phyloP scores from a whole-genome alignment of 352 stramenopile species.

The Phytophthora citrophthora region DNA sequence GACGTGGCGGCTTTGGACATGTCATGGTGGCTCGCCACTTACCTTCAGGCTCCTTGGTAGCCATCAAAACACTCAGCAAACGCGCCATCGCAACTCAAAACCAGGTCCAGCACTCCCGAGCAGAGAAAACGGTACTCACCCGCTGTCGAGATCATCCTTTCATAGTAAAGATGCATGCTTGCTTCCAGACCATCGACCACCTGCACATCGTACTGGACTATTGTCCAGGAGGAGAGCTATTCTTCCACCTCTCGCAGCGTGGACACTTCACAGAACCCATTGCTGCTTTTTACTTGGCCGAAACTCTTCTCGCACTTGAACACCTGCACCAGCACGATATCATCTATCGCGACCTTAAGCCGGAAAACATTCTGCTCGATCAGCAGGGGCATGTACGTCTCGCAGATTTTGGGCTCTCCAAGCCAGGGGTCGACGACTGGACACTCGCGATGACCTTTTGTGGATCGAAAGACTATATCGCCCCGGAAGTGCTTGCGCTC shows the following conservation, averaged over 20 bases:
- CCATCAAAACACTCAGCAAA: conserved; percentile 88
- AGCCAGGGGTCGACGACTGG: conserved; percentile 69
- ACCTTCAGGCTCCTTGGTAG: conserved; percentile 59
- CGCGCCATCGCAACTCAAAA: conserved; percentile 78
- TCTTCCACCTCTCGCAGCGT: conserved; percentile 84
- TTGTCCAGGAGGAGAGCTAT: conserved; percentile 79
- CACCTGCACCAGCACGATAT: conserved; percentile 76
- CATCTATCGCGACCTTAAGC: conserved; percentile 92
- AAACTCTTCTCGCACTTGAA: conserved; percentile 86
- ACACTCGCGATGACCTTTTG: conserved; percentile 82
- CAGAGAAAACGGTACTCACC: conserved; percentile 88
- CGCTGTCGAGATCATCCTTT: conserved; percentile 92
- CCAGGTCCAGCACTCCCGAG: conserved; percentile 86
- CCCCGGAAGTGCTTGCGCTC: conserved; percentile 75
- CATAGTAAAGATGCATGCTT: conserved; percentile 90
- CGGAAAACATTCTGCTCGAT: conserved; percentile 92
- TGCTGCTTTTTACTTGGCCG: conserved; percentile 87
- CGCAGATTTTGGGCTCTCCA: conserved; percentile 92
- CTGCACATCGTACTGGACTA: conserved; percentile 81
- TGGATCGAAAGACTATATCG: conserved; percentile 89
- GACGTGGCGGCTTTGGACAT: conserved; percentile 87
- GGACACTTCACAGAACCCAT: conserved; percentile 81
- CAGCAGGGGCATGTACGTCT: conserved; percentile 87
- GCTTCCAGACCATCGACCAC: conserved; percentile 89
- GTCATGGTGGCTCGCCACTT: conserved; percentile 80